A percentile compares a stretch with the other conserved stretches of the same genome.
Evolutionary conservation across 257 asterid species (phyloP).

Genomic region (Solanum lignicaule): DNA sequence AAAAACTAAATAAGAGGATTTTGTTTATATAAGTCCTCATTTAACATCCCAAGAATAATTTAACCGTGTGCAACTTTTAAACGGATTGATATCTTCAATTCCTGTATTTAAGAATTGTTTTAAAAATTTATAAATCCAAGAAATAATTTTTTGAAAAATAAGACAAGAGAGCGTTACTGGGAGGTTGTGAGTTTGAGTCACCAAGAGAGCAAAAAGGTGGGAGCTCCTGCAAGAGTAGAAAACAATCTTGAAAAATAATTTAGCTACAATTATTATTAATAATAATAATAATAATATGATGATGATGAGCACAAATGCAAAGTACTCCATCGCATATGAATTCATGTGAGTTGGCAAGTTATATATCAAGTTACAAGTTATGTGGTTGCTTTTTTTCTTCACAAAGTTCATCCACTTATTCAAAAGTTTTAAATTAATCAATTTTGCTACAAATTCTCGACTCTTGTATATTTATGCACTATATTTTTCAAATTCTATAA

Average conservation of each 20-base stretch:
- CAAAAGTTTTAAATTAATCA: background rate
- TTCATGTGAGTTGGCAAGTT: background rate
- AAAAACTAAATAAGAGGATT: background rate
- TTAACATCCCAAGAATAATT: background rate
- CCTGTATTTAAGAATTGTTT: background rate
- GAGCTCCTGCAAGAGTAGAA: background rate
- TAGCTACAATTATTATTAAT: background rate
- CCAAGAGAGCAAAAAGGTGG: background rate
- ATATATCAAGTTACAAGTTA: background rate
- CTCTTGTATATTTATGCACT: background rate
- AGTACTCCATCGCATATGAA: background rate
- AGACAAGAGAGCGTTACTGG: background rate
- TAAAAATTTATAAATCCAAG: background rate
- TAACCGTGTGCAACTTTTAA: background rate
- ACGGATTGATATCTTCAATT: background rate
- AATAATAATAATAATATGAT: too few species aligned
- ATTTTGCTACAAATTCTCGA: too few species aligned
- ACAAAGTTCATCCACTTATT: background rate
- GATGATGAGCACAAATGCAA: background rate
- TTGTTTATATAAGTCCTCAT: background rate
- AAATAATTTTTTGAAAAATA: background rate
- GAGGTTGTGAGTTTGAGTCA: background rate
- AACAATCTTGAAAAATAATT: background rate
- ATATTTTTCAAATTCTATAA: background rate
- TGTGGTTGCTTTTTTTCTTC: background rate